Evolutionary conservation across 176 grass and related monocot species (phyloP).

Genomic region (Musa schizocarpa): DNA sequence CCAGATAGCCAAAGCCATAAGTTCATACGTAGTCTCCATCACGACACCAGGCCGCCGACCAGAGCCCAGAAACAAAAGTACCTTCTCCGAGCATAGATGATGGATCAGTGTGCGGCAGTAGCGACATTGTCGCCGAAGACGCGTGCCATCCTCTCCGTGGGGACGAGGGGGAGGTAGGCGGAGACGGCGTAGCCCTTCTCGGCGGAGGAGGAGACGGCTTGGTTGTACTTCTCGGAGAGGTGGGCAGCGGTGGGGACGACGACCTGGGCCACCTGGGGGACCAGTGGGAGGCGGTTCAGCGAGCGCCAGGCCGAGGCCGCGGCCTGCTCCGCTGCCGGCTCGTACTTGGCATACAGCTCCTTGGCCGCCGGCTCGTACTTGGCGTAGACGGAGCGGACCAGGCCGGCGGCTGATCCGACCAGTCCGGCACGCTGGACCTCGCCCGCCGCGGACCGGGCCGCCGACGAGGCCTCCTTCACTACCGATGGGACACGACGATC

Average conservation of each 20-base stretch:
- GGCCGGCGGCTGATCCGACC: slow-evolving; percentile 45
- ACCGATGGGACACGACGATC: slow-evolving; percentile 48
- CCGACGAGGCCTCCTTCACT: slow-evolving; percentile 53
- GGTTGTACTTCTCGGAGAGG: slow-evolving; percentile 65
- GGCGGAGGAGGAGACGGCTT: slow-evolving; percentile 31
- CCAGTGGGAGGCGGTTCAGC: slow-evolving; percentile 65
- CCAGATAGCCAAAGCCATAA: no score
- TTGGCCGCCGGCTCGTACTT: slow-evolving; percentile 46
- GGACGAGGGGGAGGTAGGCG: slow-evolving; percentile 66
- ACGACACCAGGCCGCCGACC: no score
- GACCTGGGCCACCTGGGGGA: slow-evolving; percentile 49
- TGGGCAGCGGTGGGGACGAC: slow-evolving; percentile 59
- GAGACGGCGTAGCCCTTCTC: slow-evolving; percentile 61
- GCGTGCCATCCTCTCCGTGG: slow-evolving; percentile 43
- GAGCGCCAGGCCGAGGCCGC: slow-evolving; percentile 54
- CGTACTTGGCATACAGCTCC: slow-evolving; percentile 62
- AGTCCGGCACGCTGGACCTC: slow-evolving; percentile 56
- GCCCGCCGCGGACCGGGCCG: slow-evolving; percentile 37
- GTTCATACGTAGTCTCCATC: no score
- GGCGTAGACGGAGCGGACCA: slow-evolving; percentile 45
- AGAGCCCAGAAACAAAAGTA: no score
- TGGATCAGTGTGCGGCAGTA: not conserved
- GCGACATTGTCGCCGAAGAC: slow-evolving; percentile 25
- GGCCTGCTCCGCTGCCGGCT: slow-evolving; percentile 62
- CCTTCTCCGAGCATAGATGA: not conserved